Evolutionary conservation across 805 yeast genomes (phyloP).

Genomic region (Kregervanrija pseudodelftensis): DNA sequence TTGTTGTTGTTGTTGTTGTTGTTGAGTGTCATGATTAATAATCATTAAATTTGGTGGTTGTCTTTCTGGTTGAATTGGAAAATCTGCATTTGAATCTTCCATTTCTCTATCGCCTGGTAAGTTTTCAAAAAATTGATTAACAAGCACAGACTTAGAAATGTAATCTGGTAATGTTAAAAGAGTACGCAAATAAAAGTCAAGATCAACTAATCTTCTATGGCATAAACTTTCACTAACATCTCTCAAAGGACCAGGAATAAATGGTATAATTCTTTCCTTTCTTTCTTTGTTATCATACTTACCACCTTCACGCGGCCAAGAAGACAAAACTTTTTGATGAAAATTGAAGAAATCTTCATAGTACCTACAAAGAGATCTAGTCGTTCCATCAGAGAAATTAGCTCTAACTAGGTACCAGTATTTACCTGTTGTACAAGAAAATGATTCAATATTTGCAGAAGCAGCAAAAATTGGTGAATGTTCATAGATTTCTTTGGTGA

Average conservation of each 20-base stretch:
- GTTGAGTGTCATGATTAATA: constrained; percentile 17
- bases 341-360: constrained; percentile 95
- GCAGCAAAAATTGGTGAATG: constrained; percentile 29
- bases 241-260: constrained; percentile 92
- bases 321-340: constrained; percentile 74
- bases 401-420: constrained; percentile 81
- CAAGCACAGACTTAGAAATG: constrained; percentile 63
- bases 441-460: constrained; percentile 73
- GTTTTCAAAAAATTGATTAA: constrained; percentile 63
- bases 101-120: constrained; percentile 56
- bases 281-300: constrained; percentile 64
- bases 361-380: constrained; percentile 71
- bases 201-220: constrained; percentile 46
- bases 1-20: constrained; percentile 1
- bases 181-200: constrained; percentile 44
- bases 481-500: constrained; percentile 1
- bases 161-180: constrained; percentile 68
- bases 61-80: constrained; percentile 23
- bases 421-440: constrained; percentile 74
- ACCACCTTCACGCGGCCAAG: constrained; percentile 91
- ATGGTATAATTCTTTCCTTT: constrained; percentile 78
- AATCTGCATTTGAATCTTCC: constrained; percentile 10
- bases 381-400: constrained; percentile 57
- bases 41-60: constrained; percentile 26
- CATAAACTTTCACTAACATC: constrained; percentile 73